These are phyloP conservation scores for Zoysia pacifica DNA, from an alignment of 176 grass and related monocot genomes.

Conservation along the genomic window DNA sequence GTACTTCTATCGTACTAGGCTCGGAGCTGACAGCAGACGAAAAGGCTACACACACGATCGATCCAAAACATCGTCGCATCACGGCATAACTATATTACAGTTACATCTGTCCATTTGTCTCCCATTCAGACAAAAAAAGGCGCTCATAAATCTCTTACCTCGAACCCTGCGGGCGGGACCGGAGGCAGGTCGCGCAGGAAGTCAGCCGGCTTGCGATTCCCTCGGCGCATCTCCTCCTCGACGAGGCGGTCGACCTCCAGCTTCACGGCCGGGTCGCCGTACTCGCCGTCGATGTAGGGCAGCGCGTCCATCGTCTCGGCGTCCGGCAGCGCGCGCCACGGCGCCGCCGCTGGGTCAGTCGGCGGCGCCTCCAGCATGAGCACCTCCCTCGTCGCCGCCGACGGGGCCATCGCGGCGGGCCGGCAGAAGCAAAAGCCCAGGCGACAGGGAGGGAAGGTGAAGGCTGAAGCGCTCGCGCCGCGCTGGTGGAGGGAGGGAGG, in stretches of 20 bases:
- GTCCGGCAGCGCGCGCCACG: slow-evolving; percentile 60
- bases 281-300: slow-evolving; percentile 98
- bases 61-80: neutral
- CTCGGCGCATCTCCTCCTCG: slow-evolving; percentile 87
- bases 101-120: neutral
- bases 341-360: slow-evolving; percentile 21
- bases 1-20: neutral
- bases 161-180: slow-evolving; percentile 57
- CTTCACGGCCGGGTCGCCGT: slow-evolving; percentile 80
- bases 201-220: slow-evolving; percentile 78
- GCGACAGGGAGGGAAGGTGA: neutral
- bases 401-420: slow-evolving; percentile 40
- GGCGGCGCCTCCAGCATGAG: slow-evolving; percentile 93
- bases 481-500: neutral
- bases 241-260: slow-evolving; percentile 83
- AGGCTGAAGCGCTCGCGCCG: neutral
- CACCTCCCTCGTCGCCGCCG: slow-evolving; percentile 58
- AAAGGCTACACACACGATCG: neutral
- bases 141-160: slow-evolving; percentile 37
- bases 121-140: neutral
- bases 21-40: no score
- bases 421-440: neutral
- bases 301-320: slow-evolving; percentile 86
- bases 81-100: neutral
- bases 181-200: slow-evolving; percentile 91